Evolutionary conservation across 225 moss, liverwort and hornwort genomes (phyloP).

Genomic region (Physcomitrium patens): DNA sequence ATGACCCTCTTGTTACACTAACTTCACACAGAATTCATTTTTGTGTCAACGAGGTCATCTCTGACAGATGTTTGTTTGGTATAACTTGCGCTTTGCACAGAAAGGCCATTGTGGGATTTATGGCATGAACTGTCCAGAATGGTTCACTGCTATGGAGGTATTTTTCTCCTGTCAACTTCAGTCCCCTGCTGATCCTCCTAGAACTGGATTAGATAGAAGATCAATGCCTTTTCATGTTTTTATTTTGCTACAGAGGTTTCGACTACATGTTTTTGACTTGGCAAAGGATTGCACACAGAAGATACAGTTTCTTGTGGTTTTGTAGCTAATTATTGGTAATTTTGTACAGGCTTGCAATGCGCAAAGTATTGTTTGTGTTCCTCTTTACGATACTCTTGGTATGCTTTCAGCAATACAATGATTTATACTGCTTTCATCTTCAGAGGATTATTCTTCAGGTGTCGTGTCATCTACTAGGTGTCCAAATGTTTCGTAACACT

Average conservation of each 20-base stretch:
- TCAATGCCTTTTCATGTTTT: neutral
- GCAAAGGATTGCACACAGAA: conserved; percentile 7
- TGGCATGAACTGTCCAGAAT: conserved; percentile 87
- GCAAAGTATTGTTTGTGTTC: conserved; percentile 83
- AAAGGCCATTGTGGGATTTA: conserved; percentile 78
- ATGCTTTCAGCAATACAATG: conserved; percentile 39
- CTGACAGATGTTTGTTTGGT: conserved; percentile 28
- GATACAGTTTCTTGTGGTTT: conserved; percentile 10
- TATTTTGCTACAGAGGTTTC: neutral
- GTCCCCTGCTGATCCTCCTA: conserved; percentile 23
- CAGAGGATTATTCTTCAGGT: conserved; percentile 16
- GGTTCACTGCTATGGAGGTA: conserved; percentile 97
- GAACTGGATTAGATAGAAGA: conserved; percentile 13
- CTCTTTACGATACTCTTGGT: conserved; percentile 94
- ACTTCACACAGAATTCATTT: too few relatives aligned
- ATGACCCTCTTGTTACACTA: neutral
- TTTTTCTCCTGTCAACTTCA: neutral
- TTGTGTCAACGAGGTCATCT: neutral
- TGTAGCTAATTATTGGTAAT: conserved; percentile 33
- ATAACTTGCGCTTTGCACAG: conserved; percentile 38
- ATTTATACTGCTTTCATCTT: conserved; percentile 1
- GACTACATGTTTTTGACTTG: neutral
- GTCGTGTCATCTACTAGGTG: conserved; percentile 3
- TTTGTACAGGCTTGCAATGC: conserved; percentile 79
- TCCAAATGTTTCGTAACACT: conserved; percentile 14